Evolutionary conservation across 169 alveolate species (phyloP).

Genomic region (Plasmodium coatneyi): DNA sequence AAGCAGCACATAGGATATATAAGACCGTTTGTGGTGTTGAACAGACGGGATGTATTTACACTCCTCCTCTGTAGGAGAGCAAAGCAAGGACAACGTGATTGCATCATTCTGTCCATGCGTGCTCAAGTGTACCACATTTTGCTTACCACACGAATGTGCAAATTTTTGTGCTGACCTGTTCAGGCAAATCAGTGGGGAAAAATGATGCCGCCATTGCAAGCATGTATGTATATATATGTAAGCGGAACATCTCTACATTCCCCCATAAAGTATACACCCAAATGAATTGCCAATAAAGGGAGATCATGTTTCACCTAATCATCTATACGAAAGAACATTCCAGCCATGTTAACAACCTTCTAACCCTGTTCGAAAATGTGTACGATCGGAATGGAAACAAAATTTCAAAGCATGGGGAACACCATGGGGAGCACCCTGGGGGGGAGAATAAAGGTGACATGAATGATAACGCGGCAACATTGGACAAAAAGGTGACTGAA

Average conservation of each 20-base stretch:
- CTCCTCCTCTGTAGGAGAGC: neutral
- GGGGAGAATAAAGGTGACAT: neutral
- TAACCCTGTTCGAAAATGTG: slow-evolving; percentile 62
- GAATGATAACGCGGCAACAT: neutral
- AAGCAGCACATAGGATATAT: neutral
- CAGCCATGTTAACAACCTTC: neutral
- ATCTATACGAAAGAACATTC: slow-evolving; percentile 34
- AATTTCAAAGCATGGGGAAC: neutral
- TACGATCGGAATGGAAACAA: slow-evolving; percentile 35
- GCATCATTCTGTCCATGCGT: neutral
- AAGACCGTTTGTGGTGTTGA: neutral
- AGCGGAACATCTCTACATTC: neutral
- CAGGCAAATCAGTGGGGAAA: neutral
- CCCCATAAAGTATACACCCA: neutral
- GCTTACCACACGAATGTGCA: neutral
- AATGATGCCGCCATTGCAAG: neutral
- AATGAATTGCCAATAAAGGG: neutral
- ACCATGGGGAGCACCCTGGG: neutral
- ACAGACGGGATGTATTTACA: neutral
- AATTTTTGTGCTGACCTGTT: neutral
- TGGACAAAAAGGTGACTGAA: slow-evolving; percentile 7
- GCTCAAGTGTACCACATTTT: neutral
- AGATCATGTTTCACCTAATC: slow-evolving; percentile 66
- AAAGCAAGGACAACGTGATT: neutral
- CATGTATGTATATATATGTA: neutral